Conservation (phyloP, 2,329 filamentous ascomycete genomes). For the Furcasterigmium sp. region DNA sequence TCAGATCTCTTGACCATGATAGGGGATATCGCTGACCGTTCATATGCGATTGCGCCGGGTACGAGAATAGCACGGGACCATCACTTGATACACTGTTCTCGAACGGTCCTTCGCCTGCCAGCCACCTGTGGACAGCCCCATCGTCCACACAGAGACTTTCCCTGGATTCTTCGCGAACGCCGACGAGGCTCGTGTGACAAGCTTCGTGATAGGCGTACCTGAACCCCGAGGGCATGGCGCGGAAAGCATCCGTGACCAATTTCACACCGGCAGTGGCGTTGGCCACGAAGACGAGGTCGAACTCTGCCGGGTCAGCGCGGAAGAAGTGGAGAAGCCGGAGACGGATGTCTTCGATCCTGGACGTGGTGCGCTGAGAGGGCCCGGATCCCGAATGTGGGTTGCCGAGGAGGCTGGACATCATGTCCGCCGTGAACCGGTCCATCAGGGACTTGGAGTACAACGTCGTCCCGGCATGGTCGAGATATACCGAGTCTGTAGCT, state of each 20-base stretch:
- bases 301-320: conserved; percentile 72
- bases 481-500: conserved; percentile 65
- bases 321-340: conserved; percentile 70
- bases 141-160: conserved; percentile 64
- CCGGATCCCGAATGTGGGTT: conserved; percentile 87
- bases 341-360: conserved; percentile 70
- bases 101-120: conserved; percentile 34
- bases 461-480: conserved; percentile 95
- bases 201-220: conserved; percentile 79
- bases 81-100: conserved; percentile 12
- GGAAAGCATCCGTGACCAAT: conserved; percentile 72
- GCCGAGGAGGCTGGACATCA: conserved; percentile 74
- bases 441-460: conserved; percentile 75
- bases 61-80: conserved; percentile 24
- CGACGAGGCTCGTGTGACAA: conserved; percentile 82
- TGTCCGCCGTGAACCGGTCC: conserved; percentile 71
- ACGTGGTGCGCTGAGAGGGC: conserved; percentile 72
- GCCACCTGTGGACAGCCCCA: conserved; percentile 59
- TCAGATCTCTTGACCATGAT: conserved; percentile 55
- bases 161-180: conserved; percentile 66
- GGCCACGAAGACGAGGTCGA: conserved; percentile 85
- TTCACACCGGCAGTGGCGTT: conserved; percentile 93
- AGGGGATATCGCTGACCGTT: conserved; percentile 25
- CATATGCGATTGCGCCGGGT: conserved; percentile 12
- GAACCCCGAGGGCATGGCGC: conserved; percentile 65